These are phyloP conservation scores for Beta vulgaris DNA, from an alignment of 148 eudicot genomes.

Conservation along the genomic window DNA sequence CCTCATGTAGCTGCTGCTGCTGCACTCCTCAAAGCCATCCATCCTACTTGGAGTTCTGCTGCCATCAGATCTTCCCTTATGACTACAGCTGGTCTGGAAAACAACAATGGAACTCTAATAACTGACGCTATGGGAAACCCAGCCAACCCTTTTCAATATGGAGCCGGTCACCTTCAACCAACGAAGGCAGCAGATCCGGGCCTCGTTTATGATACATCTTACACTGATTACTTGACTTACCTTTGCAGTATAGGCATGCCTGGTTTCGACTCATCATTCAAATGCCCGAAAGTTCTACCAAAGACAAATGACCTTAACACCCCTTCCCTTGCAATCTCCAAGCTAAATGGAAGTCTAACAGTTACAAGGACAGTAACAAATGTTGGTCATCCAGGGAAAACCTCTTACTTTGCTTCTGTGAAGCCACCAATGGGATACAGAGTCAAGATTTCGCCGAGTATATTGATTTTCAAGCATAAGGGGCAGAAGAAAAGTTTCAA, in stretches of 20 bases:
- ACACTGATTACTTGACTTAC: slow-evolving; percentile 66
- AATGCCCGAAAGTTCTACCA: slow-evolving; percentile 54
- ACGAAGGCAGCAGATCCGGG: slow-evolving; percentile 86
- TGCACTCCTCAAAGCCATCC: slow-evolving; percentile 69
- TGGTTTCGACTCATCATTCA: slow-evolving; percentile 39
- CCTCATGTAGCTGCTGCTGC: slow-evolving; percentile 82
- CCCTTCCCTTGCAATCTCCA: slow-evolving; percentile 66
- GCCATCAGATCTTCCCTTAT: slow-evolving; percentile 88
- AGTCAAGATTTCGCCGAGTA: slow-evolving; percentile 47
- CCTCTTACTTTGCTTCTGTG: slow-evolving; percentile 43
- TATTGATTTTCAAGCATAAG: slow-evolving; percentile 39
- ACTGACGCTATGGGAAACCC: slow-evolving; percentile 49
- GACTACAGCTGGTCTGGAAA: slow-evolving; percentile 61
- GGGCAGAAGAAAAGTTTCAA: slow-evolving; percentile 66
- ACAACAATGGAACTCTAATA: slow-evolving; percentile 49
- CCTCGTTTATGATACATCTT: slow-evolving; percentile 76
- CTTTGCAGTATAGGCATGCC: slow-evolving; percentile 50
- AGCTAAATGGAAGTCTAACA: slow-evolving; percentile 43
- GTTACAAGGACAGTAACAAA: slow-evolving; percentile 60
- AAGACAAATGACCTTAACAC: slow-evolving; percentile 49
- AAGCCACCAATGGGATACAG: slow-evolving; percentile 57
- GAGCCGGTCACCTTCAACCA: slow-evolving; percentile 82
- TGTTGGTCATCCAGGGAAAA: slow-evolving; percentile 48
- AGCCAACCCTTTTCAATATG: slow-evolving; percentile 77
- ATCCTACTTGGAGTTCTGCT: slow-evolving; percentile 80